These are phyloP conservation scores for Pilobolus umbonatus DNA, from an alignment of 192 early-diverging fungal species.

Conservation along the genomic window DNA sequence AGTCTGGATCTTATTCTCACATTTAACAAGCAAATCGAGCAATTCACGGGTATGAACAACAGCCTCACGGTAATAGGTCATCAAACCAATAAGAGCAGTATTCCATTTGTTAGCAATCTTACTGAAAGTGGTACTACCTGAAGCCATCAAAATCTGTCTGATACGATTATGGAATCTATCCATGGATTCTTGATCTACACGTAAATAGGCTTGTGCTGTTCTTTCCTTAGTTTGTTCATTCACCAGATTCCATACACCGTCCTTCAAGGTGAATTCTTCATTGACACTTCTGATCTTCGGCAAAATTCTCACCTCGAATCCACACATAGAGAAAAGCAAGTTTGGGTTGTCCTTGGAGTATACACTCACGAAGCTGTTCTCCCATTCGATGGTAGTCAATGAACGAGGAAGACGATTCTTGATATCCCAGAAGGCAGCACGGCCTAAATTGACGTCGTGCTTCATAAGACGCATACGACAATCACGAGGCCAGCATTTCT, in stretches of 20 bases:
- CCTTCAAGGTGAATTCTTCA: conserved; percentile 86
- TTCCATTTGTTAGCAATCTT: conserved; percentile 98
- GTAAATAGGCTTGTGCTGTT: conserved; percentile 93
- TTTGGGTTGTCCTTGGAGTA: conserved; percentile 99
- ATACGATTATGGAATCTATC: conserved; percentile 94
- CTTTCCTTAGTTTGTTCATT: conserved; percentile 97
- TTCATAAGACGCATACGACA: conserved; percentile 99
- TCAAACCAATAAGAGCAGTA: conserved; percentile 87
- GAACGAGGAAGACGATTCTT: conserved; percentile 96
- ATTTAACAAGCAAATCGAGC: conserved; percentile 94
- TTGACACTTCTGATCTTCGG: conserved; percentile 82
- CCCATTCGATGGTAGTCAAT: conserved; percentile 98
- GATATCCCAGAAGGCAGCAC: conserved; percentile 99
- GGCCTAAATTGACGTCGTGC: conserved; percentile 96
- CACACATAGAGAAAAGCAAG: conserved; percentile 77
- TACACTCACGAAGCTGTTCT: conserved; percentile 92
- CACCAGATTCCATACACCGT: conserved; percentile 91
- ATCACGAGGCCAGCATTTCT: conserved; percentile 98
- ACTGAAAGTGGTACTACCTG: conserved; percentile 94
- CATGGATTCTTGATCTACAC: conserved; percentile 94
- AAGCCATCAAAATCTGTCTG: conserved; percentile 97
- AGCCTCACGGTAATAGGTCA: conserved; percentile 98
- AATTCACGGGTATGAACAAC: conserved; percentile 96
- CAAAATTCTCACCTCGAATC: conserved; percentile 94
- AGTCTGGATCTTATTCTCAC: conserved; percentile 98